Percentiles rank a stretch among this genome's conserved stretches.
phyloP scores from a whole-genome alignment of 805 yeast species.

The Cyberlindnera mycetangii region DNA sequence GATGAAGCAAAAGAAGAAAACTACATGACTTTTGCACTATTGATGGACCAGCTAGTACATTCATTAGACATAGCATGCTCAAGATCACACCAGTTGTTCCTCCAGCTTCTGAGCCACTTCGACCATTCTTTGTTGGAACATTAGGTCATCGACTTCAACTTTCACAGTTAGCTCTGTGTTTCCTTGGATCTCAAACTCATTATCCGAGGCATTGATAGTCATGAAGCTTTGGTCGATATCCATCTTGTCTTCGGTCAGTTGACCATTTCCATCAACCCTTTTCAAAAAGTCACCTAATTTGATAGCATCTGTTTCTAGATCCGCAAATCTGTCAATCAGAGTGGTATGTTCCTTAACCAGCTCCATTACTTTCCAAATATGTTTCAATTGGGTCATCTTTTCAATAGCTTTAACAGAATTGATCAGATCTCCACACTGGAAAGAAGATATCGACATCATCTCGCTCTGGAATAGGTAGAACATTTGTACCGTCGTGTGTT shows the following conservation, averaged over 20 bases:
- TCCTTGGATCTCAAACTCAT: conserved; percentile 1
- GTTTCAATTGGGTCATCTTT: conserved; percentile 1
- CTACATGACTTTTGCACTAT: no score
- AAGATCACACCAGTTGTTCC: background rate
- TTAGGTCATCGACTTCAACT: background rate
- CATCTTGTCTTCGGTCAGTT: conserved; percentile 1
- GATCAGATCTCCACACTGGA: conserved; percentile 11
- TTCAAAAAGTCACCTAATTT: conserved; percentile 11
- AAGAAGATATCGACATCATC: background rate
- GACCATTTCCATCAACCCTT: background rate
- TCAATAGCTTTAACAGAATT: conserved; percentile 1
- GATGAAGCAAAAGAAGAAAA: no score
- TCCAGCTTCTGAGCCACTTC: background rate
- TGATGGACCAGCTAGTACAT: no score
- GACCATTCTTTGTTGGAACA: background rate
- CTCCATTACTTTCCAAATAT: background rate
- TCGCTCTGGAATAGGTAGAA: conserved; percentile 12
- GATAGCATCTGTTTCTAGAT: conserved; percentile 15
- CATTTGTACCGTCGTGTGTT: conserved; percentile 10
- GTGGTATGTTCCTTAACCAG: conserved; percentile 3
- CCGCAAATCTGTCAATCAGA: conserved; percentile 14
- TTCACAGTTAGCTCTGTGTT: background rate
- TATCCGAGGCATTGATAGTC: conserved; percentile 5
- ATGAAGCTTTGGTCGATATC: conserved; percentile 6
- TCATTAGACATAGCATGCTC: no score